These are phyloP conservation scores for Thelephora terrestris DNA, from an alignment of 1,284 basidiomycete genomes.

Conservation along the genomic window DNA sequence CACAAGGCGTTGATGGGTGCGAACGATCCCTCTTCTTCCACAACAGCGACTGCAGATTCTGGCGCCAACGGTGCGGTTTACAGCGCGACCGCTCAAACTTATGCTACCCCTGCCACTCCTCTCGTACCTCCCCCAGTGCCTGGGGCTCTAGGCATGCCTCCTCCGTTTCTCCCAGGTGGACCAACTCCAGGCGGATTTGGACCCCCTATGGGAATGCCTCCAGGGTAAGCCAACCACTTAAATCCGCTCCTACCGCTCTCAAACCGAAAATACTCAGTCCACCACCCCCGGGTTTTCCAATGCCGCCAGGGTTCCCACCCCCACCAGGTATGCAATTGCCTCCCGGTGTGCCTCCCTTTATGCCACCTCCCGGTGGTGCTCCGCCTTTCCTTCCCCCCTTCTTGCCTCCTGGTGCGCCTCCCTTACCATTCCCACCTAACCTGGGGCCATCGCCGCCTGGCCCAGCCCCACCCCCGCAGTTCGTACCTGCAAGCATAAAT, in stretches of 20 bases:
- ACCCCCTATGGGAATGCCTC: conserved; percentile 25
- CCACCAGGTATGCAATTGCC: conserved; percentile 25
- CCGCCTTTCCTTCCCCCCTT: conserved; percentile 28
- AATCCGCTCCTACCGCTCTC: neutral
- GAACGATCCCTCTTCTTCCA: conserved; percentile 25
- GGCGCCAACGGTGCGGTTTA: conserved; percentile 46
- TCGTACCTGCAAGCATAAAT: conserved; percentile 2
- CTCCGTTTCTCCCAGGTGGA: conserved; percentile 28
- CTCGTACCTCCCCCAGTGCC: conserved; percentile 19
- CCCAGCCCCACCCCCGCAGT: neutral
- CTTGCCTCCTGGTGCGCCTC: conserved; percentile 18
- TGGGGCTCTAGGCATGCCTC: conserved; percentile 27
- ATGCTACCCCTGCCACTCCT: conserved; percentile 44
- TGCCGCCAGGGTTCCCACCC: conserved; percentile 25
- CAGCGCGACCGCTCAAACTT: conserved; percentile 58
- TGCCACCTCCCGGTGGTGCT: conserved; percentile 17
- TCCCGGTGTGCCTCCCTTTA: conserved; percentile 23
- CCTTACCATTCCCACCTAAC: conserved; percentile 10
- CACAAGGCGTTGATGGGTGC: conserved; percentile 91
- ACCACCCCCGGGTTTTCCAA: conserved; percentile 34
- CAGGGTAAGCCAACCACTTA: conserved; percentile 30
- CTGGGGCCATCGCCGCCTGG: conserved; percentile 7
- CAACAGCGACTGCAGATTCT: conserved; percentile 27
- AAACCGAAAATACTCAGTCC: conserved; percentile 20
- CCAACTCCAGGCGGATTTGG: conserved; percentile 31